Evolutionary conservation across 202 grass and related monocot genomes (phyloP).

Genomic region (Zizania palustris): DNA sequence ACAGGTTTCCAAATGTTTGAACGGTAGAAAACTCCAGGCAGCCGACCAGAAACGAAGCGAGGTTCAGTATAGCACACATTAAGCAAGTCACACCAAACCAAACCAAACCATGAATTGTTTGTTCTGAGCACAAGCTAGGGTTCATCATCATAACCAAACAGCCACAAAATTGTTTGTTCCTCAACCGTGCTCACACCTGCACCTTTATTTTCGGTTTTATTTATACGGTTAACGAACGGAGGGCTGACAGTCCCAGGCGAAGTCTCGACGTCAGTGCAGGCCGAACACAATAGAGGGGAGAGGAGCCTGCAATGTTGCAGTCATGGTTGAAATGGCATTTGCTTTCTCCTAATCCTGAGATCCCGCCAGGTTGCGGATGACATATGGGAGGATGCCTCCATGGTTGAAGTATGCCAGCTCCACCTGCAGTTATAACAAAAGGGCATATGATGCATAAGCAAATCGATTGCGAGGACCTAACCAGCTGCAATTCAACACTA

Average conservation of each 20-base stretch:
- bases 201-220: slow-evolving; percentile 50
- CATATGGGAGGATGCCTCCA: slow-evolving; percentile 72
- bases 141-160: slow-evolving; percentile 29
- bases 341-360: slow-evolving; percentile 33
- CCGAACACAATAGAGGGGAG: not conserved
- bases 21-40: too few species aligned
- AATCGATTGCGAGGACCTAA: too few species aligned
- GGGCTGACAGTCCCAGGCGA: not conserved
- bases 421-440: slow-evolving; percentile 39
- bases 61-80: too few species aligned
- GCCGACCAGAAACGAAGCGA: too few species aligned
- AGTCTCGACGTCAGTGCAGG: not conserved
- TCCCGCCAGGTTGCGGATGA: slow-evolving; percentile 59
- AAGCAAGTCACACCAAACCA: too few species aligned
- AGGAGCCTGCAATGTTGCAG: not conserved
- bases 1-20: too few species aligned
- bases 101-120: not conserved
- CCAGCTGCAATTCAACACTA: too few species aligned
- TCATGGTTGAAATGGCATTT: not conserved
- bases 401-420: slow-evolving; percentile 77
- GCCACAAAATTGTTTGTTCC: slow-evolving; percentile 31
- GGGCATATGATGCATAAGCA: too few species aligned
- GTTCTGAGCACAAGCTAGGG: not conserved
- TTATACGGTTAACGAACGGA: slow-evolving; percentile 22
- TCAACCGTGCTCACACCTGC: not conserved